Evolutionary conservation across 805 yeast genomes (phyloP), one percentile per base, ranked within the genome.

Genomic region (Saccharomyces paradoxus): DNA sequence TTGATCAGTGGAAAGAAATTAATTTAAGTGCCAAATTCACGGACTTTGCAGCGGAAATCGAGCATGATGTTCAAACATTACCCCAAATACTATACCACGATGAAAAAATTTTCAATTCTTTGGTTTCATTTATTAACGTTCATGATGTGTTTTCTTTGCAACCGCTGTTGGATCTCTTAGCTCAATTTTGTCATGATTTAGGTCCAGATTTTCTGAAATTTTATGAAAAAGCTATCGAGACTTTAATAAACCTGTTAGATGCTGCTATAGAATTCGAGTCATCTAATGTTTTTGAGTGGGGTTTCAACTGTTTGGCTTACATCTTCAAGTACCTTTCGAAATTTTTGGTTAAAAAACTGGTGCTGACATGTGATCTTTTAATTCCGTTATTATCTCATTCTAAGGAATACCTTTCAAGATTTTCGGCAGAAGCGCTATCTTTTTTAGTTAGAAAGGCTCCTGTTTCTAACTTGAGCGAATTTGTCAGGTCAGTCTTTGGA

Each of bases 391-490:
- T 92, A 53, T 64, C 72, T 30, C 79, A 80, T 37, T 71, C 82
- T 54, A 86, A 84, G 60, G 81, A 81, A 28, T 82, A 86, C 58
- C 77, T 91, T 37, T 77, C 88, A 0, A 77, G 95, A 57, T 94
- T 92, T 63, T 83, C 96, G 22, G 90, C 97, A 0, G 97, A 92
- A 69, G 94, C 97, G 0, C 69, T 92, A 49, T 87, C 97, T 0
- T 94, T 87, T 62, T 73, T 92, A 54, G 74, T 92, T 9, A 81
- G 94, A 65, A 88, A 88, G 67, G 77, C 87, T 57, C 75, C 76
- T 26, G 66, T 74, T 0, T 76, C 76, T 0, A 71, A 78, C 6
- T 70, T 90, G 50, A 62, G 66, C 0, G 54, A 60, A 0, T 78
- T 87, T 48, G 72, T 87, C 8, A 63, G 71, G 2, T 74, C 66